Conservation (phyloP, 805 yeast genomes). For the Saccharomycopsis babjevae region DNA sequence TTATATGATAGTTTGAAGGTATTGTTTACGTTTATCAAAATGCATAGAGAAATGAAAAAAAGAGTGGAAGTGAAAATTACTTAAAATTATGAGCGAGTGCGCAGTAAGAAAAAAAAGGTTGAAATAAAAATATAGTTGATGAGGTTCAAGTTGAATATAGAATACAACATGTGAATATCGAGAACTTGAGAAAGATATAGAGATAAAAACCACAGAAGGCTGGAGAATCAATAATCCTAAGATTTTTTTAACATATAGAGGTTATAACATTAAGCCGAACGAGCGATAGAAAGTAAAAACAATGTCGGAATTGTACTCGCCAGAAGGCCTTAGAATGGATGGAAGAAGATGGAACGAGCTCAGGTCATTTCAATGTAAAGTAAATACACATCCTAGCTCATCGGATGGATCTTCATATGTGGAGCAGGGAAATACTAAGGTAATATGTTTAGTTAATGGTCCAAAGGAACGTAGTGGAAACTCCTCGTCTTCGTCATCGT, state of each 20-base stretch:
- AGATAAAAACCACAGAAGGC: background rate
- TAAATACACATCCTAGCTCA: slow-evolving; percentile 80
- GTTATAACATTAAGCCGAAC: background rate
- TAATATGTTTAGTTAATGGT: slow-evolving; percentile 76
- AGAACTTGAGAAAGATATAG: background rate
- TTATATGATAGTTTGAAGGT: too few relatives aligned
- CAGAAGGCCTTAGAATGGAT: slow-evolving; percentile 88
- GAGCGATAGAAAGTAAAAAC: background rate
- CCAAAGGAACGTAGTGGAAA: slow-evolving; percentile 87
- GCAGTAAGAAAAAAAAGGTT: background rate
- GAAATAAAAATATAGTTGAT: too few relatives aligned
- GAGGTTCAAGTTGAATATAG: too few relatives aligned
- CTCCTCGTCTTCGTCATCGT: slow-evolving; percentile 39
- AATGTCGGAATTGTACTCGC: slow-evolving; percentile 82
- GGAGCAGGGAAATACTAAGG: slow-evolving; percentile 86
- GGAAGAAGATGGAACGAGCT: slow-evolving; percentile 95
- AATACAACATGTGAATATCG: too few relatives aligned
- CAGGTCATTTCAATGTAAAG: slow-evolving; percentile 66
- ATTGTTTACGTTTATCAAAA: background rate
- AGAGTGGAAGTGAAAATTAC: background rate
- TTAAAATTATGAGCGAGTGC: background rate
- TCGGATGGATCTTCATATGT: slow-evolving; percentile 90
- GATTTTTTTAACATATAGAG: background rate
- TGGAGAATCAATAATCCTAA: background rate
- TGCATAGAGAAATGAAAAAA: background rate